phyloP scores from a whole-genome alignment of 495 filamentous ascomycete species.

The Hapsidospora chrysogenum region DNA sequence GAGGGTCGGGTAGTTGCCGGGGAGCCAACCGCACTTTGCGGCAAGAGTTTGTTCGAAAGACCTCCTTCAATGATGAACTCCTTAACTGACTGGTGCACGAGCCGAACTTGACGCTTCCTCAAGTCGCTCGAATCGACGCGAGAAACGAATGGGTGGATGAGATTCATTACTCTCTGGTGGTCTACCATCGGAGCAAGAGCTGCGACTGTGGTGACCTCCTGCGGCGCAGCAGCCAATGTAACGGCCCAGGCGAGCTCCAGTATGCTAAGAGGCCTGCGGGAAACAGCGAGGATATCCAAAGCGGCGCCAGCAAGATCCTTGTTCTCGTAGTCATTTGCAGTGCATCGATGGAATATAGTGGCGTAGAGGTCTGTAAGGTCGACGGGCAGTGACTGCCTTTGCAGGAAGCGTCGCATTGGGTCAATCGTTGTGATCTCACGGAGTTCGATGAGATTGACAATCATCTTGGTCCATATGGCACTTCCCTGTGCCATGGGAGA shows the following conservation, averaged over 20 bases:
- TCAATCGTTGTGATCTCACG: background rate
- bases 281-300: background rate
- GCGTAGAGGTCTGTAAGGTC: background rate
- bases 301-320: background rate
- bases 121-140: background rate
- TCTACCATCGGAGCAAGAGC: background rate
- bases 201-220: background rate
- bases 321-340: background rate
- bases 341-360: background rate
- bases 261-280: background rate
- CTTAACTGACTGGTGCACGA: background rate
- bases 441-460: background rate
- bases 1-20: background rate
- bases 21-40: too few species aligned
- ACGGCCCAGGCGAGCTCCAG: background rate
- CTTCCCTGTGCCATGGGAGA: background rate
- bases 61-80: background rate
- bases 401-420: background rate
- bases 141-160: background rate
- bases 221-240: background rate
- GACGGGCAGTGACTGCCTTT: background rate
- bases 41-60: too few species aligned
- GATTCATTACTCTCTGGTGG: background rate
- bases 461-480: background rate
- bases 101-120: background rate